Evolutionary conservation across 2,329 filamentous ascomycete species (phyloP), one percentile per base, ranked within the genome.

Genomic region (Paramyrothecium sp.): DNA sequence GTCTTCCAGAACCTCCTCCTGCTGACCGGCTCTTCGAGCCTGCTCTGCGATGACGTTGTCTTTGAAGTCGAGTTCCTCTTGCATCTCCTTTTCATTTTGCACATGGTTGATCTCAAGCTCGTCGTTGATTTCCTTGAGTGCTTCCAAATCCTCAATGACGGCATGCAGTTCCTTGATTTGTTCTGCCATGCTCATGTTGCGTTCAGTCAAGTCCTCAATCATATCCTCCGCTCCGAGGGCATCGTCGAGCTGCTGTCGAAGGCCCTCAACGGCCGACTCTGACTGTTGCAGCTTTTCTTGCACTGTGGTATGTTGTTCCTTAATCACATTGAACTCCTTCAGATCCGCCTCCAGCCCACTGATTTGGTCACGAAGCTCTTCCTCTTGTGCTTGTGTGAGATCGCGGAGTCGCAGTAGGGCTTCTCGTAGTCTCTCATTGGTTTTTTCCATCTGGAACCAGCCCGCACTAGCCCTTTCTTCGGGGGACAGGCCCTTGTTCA

Each of bases 61-160:
- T 71, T 90, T 91, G 75, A 92, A 90, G 69, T 97, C 93, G 56
- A 98, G 85, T 66, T 97, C 93, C 65, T 96, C 90, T 71, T 97
- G 92, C 74, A 99, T 85, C 70, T 98, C 93, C 72, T 94, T 96
- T 71, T 96, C 91, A 38, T 92, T 91, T 69, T 97, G 92, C 3
- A 95, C 85, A 68, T 97, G 93, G 69, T 97, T 97, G 65, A 91
- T 85, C 71, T 97, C 93, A 3, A 99, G 85, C 73, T 99, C 95
- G 67, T 98, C 93, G 65, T 92, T 96, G 65, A 98, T 87, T 69
- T 99, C 94, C 70, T 92, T 93, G 54, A 98, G 77, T 59, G 85
- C 91, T 71, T 97, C 92, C 12, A 98, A 82, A 62, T 98, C 94
- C 60, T 93, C 89, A 59, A 98, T 89, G 8, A 89, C 87, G 19